Base-by-base conservation (phyloP, 345 rosid species). In the Aegle marmelos region DNA sequence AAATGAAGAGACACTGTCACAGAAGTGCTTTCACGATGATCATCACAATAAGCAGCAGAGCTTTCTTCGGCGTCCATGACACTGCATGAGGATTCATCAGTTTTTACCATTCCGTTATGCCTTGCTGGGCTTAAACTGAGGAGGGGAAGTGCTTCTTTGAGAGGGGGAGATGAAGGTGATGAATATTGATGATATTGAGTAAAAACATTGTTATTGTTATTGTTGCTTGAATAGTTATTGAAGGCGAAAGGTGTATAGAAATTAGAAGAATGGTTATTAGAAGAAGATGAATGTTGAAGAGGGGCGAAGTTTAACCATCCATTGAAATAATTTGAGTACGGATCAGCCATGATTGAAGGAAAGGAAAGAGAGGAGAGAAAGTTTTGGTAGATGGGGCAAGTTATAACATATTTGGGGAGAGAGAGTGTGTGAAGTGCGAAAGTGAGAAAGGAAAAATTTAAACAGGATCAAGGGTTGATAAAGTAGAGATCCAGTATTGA, bases 131-230 rank as follows among this genome's bases (percentile, higher is more conserved):
- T 91, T 67, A 87, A 82, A 82, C 86, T 91, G 45, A 96, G 94
- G 60, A 96, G 97, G 24, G 98, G 99, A 37, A 96, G 99, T 27
- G 93, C 95, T 85, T 96, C 92, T 82, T 74, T 89, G 11, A 90
- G 83, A 41, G 98, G 98, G 69, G 99, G 97, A 68, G 98, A 91
- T 7, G 91, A 81, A 21, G 91, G 88, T 36, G 82, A 78, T 10
- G 82, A 65, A 16, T 84, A 76, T 71, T 74, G 76, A 14, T 60
- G 59, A 57, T 62, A 76, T 19, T 77, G 75, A 69, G 54, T 6
- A 9, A 68, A 78, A 70, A 60, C 34, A 82, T 79, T 69, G 75
- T 17, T 60, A 69, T 11, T 84, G 73, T 36, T 83, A 48, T 28
- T 75, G 66, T 58, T 74, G 74, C 34, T 75, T n/a, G 87, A 75